Conservation (phyloP, 1,284 basidiomycete species). For the Trametes pubescens region DNA sequence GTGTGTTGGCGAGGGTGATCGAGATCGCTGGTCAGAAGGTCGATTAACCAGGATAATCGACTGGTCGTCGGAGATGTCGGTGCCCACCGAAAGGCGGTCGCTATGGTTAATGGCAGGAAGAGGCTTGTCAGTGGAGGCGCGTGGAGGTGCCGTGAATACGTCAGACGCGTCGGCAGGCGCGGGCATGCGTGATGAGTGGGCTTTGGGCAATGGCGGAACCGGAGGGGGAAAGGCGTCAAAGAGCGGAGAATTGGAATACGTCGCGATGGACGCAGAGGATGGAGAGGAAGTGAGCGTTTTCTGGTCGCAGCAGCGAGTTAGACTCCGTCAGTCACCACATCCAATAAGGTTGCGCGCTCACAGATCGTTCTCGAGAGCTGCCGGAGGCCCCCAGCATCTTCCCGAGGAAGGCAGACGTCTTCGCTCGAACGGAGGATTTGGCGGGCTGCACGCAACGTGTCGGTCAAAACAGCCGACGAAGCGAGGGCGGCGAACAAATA, state of each 20-base stretch:
- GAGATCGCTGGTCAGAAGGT: conserved; percentile 43
- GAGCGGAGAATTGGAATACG: conserved; percentile 46
- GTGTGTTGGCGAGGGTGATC: conserved; percentile 45
- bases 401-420: conserved; percentile 79
- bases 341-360: conserved; percentile 48
- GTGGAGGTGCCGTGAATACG: conserved; percentile 53
- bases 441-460: conserved; percentile 44
- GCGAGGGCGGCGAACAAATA: conserved; percentile 49
- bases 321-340: conserved; percentile 13
- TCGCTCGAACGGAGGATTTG: conserved; percentile 73
- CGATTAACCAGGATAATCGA: conserved; percentile 63
- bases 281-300: conserved; percentile 55
- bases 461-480: conserved; percentile 1
- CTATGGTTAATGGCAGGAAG: conserved; percentile 62
- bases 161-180: conserved; percentile 57
- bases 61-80: conserved; percentile 54
- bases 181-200: conserved; percentile 35
- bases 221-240: conserved; percentile 68
- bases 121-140: conserved; percentile 56
- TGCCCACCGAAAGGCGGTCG: conserved; percentile 45
- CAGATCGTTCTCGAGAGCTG: conserved; percentile 71
- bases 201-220: conserved; percentile 74
- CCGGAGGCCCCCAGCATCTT: conserved; percentile 72
- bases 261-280: conserved; percentile 45
- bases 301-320: conserved; percentile 38